A percentile compares a stretch with the other conserved stretches of the same genome.
Evolutionary conservation across 495 filamentous ascomycete species (phyloP).

Genomic region (Xylaria palmicola): DNA sequence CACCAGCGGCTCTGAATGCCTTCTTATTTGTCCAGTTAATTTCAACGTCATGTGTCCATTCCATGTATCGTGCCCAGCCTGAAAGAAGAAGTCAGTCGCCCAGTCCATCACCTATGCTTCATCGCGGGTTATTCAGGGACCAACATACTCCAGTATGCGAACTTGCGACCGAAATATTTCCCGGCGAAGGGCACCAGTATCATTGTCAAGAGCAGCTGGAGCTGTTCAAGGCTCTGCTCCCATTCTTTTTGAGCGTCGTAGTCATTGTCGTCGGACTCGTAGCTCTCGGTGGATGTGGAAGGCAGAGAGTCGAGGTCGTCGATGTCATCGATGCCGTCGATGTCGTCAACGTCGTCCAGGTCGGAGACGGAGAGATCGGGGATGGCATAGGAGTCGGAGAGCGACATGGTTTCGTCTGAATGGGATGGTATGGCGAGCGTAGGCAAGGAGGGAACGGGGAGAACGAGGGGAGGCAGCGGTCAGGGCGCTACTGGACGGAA

Average conservation of each 20-base stretch:
- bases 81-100: not conserved
- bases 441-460: not conserved
- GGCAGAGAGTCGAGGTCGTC: slow-evolving; percentile 80
- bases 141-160: slow-evolving; percentile 90
- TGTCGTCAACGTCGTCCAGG: slow-evolving; percentile 67
- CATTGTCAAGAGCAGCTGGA: slow-evolving; percentile 90
- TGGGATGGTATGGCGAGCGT: not conserved
- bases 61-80: slow-evolving; percentile 60
- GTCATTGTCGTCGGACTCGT: slow-evolving; percentile 56
- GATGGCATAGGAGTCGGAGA: slow-evolving; percentile 45
- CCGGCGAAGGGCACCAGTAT: slow-evolving; percentile 89
- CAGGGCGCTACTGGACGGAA: slow-evolving; percentile 27
- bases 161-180: slow-evolving; percentile 89
- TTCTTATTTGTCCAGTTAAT: slow-evolving; percentile 51
- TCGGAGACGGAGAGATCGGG: slow-evolving; percentile 44
- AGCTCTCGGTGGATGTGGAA: slow-evolving; percentile 63
- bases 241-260: slow-evolving; percentile 91
- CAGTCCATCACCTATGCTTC: too few species aligned
- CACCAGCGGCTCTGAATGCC: slow-evolving; percentile 66
- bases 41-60: slow-evolving; percentile 56
- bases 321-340: too few species aligned
- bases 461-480: slow-evolving; percentile 20
- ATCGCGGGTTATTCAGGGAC: not conserved
- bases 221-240: slow-evolving; percentile 87
- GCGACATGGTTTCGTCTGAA: slow-evolving; percentile 31